Evolutionary conservation across 2,329 filamentous ascomycete genomes (phyloP).

Genomic region (Alternaria conjuncta): DNA sequence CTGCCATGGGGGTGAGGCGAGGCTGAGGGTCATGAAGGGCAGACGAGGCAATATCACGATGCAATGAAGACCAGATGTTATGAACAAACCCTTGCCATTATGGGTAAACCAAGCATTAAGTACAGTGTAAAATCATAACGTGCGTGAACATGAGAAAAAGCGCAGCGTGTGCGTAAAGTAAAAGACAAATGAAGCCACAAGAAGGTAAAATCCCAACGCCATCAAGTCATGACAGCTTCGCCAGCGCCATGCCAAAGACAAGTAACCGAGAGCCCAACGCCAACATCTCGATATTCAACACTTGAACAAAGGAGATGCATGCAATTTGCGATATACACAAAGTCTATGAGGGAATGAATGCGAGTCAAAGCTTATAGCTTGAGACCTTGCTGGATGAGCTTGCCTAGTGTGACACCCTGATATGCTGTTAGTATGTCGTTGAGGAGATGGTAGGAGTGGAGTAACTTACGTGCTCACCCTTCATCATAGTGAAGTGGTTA

Average conservation of each 20-base stretch:
- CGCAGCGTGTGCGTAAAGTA: conserved; percentile 1
- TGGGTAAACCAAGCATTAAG: conserved; percentile 14
- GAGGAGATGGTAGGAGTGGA: neutral
- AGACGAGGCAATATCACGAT: neutral
- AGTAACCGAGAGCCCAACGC: conserved; percentile 25
- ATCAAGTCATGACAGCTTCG: conserved; percentile 3
- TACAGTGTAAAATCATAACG: conserved; percentile 11
- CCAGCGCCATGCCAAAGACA: conserved; percentile 19
- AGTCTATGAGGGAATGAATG: conserved; percentile 15
- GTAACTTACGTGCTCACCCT: conserved; percentile 59
- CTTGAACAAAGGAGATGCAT: conserved; percentile 45
- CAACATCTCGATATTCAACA: conserved; percentile 41
- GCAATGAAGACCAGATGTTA: neutral
- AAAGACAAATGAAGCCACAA: conserved; percentile 1
- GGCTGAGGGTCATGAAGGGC: neutral
- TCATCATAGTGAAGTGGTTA: conserved; percentile 81
- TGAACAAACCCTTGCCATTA: conserved; percentile 27
- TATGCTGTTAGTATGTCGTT: conserved; percentile 30
- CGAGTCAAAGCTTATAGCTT: conserved; percentile 32
- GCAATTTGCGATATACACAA: conserved; percentile 25
- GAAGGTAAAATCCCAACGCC: conserved; percentile 10
- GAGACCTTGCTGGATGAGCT: conserved; percentile 54
- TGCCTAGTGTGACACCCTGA: conserved; percentile 49
- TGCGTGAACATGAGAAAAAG: conserved; percentile 9
- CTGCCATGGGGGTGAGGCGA: neutral